Evolutionary conservation across 495 filamentous ascomycete species (phyloP), one percentile per base, ranked within the genome.

Genomic region (Delitschia confertaspora): DNA sequence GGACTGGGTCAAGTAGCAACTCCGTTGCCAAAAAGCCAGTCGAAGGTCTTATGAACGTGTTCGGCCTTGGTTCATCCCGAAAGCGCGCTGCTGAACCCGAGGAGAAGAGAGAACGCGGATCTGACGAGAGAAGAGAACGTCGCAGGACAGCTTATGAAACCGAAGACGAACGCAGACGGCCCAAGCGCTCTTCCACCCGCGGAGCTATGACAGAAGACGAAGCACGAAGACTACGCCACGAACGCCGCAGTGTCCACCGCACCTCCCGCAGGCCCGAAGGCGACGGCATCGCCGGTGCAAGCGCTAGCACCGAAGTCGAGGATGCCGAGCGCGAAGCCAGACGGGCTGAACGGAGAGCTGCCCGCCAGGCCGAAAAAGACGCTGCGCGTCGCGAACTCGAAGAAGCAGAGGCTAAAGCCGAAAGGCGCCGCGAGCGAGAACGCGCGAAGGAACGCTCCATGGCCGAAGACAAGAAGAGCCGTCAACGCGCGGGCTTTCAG

Each of bases 31-130:
- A 50, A 37, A 25, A 20, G 3, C 31, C 48, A 4, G 43, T 39
- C 2, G 49, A 38, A 14, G 56, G 48, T 10, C 35, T 59, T 31
- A 59, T 56, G 56, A 47, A 51, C 38, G 48, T 58, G 44, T 58
- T 58, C 32, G 55, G 55, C 10, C 43, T 50, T 8, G 33, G 47
- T 22, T n/a, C n/a, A n/a, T 47, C 55, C 8, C 42, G 55, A 23
- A 58, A 58, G 46, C 38, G 39, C 16, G 34, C 51, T 19, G 22
- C 29, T 2, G 51, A 50, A 24, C n/a, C n/a, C n/a, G n/a, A n/a
- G n/a, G n/a, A n/a, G n/a, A n/a, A n/a, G n/a, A n/a, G 30, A 13
- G 23, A 21, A 6, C 25, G n/a, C 17, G 40, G 17, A 18, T 6
- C 13, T 38, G 45, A 49, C 2, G 54, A 49, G 16, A 25, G 41